Conservation (phyloP, 805 yeast species). For the Wickerhamiella allomyrinae region DNA sequence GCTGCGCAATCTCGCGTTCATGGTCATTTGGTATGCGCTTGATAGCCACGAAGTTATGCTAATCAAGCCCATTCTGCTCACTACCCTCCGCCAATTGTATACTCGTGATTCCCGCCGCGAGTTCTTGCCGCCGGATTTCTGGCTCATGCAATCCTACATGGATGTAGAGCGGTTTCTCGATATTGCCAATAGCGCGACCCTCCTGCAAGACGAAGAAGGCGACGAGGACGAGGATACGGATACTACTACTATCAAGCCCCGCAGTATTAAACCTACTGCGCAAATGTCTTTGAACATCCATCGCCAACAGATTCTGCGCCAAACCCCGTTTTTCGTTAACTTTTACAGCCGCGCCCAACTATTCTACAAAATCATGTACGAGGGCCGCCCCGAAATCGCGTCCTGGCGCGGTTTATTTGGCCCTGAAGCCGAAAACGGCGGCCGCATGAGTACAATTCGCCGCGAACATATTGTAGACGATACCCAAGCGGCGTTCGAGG, state of each 20-base stretch:
- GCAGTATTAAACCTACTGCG: constrained; percentile 23
- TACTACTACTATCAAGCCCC: constrained; percentile 11
- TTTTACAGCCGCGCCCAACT: constrained; percentile 61
- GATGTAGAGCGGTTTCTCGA: constrained; percentile 1
- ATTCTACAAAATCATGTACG: constrained; percentile 46
- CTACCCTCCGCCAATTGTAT: constrained; percentile 49
- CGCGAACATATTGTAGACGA: constrained; percentile 63
- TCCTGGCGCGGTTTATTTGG: background rate
- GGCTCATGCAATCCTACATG: constrained; percentile 32
- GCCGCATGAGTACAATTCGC: constrained; percentile 27
- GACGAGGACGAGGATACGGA: constrained; percentile 14
- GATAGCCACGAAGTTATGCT: constrained; percentile 2
- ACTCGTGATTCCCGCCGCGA: constrained; percentile 48
- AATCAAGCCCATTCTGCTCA: constrained; percentile 30
- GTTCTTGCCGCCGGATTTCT: constrained; percentile 37
- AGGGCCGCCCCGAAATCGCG: background rate
- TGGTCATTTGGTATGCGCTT: constrained; percentile 31
- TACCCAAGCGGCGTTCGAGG: constrained; percentile 47
- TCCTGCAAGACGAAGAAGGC: constrained; percentile 15
- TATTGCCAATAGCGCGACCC: background rate
- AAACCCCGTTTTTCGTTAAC: constrained; percentile 66
- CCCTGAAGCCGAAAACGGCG: background rate
- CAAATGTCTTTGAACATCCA: background rate
- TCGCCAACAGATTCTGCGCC: constrained; percentile 26
- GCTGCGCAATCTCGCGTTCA: constrained; percentile 36